Evolutionary conservation across 1,139 yeast genomes (phyloP), one percentile per base, ranked within the genome.

Genomic region (Candida freyschussii): DNA sequence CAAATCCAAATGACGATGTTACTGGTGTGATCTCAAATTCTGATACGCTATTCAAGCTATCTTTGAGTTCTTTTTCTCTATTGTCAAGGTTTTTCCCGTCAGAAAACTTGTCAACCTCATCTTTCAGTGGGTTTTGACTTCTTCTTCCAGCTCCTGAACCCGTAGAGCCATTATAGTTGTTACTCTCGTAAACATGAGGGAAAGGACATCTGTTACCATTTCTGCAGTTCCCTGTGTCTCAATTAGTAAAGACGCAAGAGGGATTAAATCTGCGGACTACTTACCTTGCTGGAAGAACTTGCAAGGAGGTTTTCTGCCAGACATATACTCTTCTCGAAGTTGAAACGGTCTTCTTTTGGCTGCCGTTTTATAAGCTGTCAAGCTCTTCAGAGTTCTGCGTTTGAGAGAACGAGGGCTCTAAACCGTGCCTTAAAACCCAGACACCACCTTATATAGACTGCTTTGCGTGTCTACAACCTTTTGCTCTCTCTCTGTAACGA

Each of bases 151-250:
- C 27, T 26, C 34, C 17, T 23, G 31, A 24, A n/a, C 29, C 33
- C 13, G 29, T 38, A 14, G 25, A 30, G 38, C 39, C 37, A 35
- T 29, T 32, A 40, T 38, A 38, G 39, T 32, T 39, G 39, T 34
- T 43, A 24, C 34, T 49, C 6, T 54, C 40, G 24, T 47, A 47
- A 9, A 55, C 60, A 43, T 67, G 72, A 1, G 63, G 61, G 39
- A 56, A 67, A 12, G 53, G 56, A 41, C 74, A 68, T 21, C 50
- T 52, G 26, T 48, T 51, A 0, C 74, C 73, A 16, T 57, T 57
- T 17, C 52, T 53, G 47, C 63, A 54, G 24, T 33, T 39, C 7
- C 65, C 65, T 41, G 21, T 11, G n/a, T 5, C n/a, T 7, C 5
- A 13, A 34, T 28, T 24, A 26, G 33, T 30, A 7, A 8, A 19